Evolutionary conservation across 2,329 filamentous ascomycete species (phyloP).

Genomic region (Ascochyta lentis): DNA sequence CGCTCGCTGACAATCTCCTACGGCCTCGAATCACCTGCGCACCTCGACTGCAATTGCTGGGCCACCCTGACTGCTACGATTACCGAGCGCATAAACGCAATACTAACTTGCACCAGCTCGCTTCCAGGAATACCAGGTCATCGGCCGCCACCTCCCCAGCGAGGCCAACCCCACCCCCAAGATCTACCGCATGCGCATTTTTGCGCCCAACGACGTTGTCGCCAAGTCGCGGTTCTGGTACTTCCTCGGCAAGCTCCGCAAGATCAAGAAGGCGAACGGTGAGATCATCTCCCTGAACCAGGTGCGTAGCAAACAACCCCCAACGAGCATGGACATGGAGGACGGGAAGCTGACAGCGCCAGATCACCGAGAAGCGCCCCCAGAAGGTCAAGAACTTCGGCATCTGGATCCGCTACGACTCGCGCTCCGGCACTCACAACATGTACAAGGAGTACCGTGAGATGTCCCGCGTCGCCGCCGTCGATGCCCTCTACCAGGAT

Average conservation of each 20-base stretch:
- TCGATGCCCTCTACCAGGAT: slow-evolving; percentile 98
- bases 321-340: not conserved
- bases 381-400: slow-evolving; percentile 99
- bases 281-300: slow-evolving; percentile 98
- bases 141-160: slow-evolving; percentile 97
- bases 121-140: slow-evolving; percentile 99
- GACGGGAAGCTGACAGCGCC: slow-evolving; percentile 21
- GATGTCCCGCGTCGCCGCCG: slow-evolving; percentile 93
- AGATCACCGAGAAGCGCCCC: slow-evolving; percentile 99
- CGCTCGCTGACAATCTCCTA: not conserved
- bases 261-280: slow-evolving; percentile 99
- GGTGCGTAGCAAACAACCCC: slow-evolving; percentile 64
- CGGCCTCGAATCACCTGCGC: not conserved
- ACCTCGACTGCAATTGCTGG: slow-evolving; percentile 41
- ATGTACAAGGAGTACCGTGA: slow-evolving; percentile 99
- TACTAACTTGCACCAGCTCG: slow-evolving; percentile 72
- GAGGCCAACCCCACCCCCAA: slow-evolving; percentile 96
- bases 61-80: slow-evolving; percentile 3
- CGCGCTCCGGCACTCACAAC: slow-evolving; percentile 99
- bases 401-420: slow-evolving; percentile 99
- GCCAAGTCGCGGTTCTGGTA: slow-evolving; percentile 99
- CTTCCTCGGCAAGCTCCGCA: slow-evolving; percentile 98
- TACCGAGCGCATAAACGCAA: slow-evolving; percentile 11
- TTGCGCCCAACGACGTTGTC: slow-evolving; percentile 95
- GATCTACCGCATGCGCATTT: slow-evolving; percentile 99